phyloP scores from a whole-genome alignment of 176 grass and related monocot genomes.

The Calamus simplicifolius region DNA sequence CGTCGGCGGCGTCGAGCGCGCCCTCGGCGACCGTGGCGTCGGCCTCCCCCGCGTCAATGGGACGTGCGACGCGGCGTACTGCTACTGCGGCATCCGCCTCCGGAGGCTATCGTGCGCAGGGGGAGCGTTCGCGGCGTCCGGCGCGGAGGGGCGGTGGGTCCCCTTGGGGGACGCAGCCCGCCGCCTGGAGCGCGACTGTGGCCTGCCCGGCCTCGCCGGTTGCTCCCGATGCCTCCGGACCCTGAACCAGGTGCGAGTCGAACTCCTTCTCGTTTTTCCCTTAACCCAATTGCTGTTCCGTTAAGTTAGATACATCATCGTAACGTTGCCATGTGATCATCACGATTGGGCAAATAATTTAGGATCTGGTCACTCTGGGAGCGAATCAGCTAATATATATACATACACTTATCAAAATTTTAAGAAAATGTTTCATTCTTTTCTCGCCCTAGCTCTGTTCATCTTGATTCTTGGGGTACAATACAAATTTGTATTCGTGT shows the following conservation, averaged over 20 bases:
- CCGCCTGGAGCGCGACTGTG: conserved; percentile 49
- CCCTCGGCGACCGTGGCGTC: conserved; percentile 37
- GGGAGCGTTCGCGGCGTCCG: conserved; percentile 4
- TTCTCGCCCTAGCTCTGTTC: too few species aligned
- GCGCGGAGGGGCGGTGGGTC: conserved; percentile 27
- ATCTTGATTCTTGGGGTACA: too few species aligned
- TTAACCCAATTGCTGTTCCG: too few species aligned
- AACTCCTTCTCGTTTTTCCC: too few species aligned
- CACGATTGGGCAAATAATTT: too few species aligned
- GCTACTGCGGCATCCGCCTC: conserved; percentile 75
- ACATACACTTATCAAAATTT: too few species aligned
- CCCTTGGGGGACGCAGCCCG: conserved; percentile 21
- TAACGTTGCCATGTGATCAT: not conserved
- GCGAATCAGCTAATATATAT: too few species aligned
- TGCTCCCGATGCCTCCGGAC: conserved; percentile 72
- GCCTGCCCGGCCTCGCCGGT: conserved; percentile 30
- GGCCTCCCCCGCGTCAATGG: conserved; percentile 44
- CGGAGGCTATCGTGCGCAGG: conserved; percentile 40
- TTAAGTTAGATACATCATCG: too few species aligned
- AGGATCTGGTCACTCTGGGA: too few species aligned
- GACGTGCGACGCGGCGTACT: conserved; percentile 71
- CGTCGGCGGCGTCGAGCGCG: conserved; percentile 50
- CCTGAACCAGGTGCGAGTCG: conserved; percentile 75
- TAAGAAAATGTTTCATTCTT: too few species aligned
- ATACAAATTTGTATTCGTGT: too few species aligned